phyloP scores from a whole-genome alignment of 73 alveolate species.

The Paramecium pentaurelia region DNA sequence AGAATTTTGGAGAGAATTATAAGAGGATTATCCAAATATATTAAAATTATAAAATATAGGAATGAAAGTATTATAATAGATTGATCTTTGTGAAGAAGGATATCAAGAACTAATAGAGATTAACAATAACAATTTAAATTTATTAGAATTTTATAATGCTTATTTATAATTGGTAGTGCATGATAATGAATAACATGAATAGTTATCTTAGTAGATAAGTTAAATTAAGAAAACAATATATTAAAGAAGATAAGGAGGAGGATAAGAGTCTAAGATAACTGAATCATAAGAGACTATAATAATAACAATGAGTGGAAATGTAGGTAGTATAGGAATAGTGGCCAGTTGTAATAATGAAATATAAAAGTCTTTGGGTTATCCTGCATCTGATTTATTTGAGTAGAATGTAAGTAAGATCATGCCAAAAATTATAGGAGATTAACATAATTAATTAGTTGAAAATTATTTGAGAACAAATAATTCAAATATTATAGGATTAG shows the following conservation, averaged over 20 bases:
- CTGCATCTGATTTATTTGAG: slow-evolving; percentile 41
- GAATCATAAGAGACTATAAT: slow-evolving; percentile 51
- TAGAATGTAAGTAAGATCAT: slow-evolving; percentile 52
- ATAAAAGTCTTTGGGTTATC: slow-evolving; percentile 42
- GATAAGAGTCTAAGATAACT: slow-evolving; percentile 44
- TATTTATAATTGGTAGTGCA: slow-evolving; percentile 35
- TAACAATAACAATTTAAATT: slow-evolving; percentile 34
- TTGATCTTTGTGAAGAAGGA: slow-evolving; percentile 40
- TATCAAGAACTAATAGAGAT: slow-evolving; percentile 47
- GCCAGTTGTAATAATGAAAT: slow-evolving; percentile 53
- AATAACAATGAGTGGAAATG: slow-evolving; percentile 58
- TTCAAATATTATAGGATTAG: slow-evolving; percentile 37
- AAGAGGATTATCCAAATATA: slow-evolving; percentile 60
- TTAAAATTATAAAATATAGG: slow-evolving; percentile 43
- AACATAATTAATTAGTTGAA: slow-evolving; percentile 42
- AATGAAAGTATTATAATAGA: slow-evolving; percentile 1
- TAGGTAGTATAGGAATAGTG: slow-evolving; percentile 50
- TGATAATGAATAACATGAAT: slow-evolving; percentile 30
- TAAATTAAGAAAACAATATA: slow-evolving; percentile 11
- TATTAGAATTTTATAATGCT: slow-evolving; percentile 38
- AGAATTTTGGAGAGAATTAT: slow-evolving; percentile 62
- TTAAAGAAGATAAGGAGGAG: slow-evolving; percentile 31
- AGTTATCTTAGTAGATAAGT: slow-evolving; percentile 7
- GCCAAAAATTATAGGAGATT: slow-evolving; percentile 53
- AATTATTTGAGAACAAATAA: slow-evolving; percentile 21